Evolutionary conservation across 2,329 filamentous ascomycete species (phyloP), one percentile per base, ranked within the genome.

Genomic region (Penicillium brevicompactum): DNA sequence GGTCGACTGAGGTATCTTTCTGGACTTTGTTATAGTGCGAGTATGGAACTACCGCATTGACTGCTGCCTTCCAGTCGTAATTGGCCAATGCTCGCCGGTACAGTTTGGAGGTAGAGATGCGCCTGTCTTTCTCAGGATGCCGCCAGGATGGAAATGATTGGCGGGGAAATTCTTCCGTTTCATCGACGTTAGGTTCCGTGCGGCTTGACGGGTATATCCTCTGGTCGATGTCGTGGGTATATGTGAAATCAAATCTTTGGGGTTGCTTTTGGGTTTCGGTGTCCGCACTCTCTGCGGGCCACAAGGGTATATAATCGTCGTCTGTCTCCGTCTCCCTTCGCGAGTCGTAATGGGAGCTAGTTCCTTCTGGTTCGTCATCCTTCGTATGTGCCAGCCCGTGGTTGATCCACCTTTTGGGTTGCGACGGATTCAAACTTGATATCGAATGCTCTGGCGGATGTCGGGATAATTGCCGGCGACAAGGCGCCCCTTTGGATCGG

Each of bases 1-100:
- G 66, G 50, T 74, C 68, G 7, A 60, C 58, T 38, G 61, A 63
- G 3, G 56, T 62, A 22, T 58, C 62, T 46, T 61, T 58, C 24
- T 52, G 40, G 18, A 18, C 32, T 18, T 31, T 78, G 78, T 44
- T 80, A 24, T 45, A 51, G 32, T 73, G 18, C 74, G 69, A 43
- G 74, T 65, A 47, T 40, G 57, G 53, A 14, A 53, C 49, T 67
- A 70, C 21, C 76, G 81, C 45, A 74, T 79, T 57, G 74, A 65
- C 58, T 18, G 66, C 65, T 45, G 66, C 58, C 49, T 61, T 56
- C 67, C 67, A 70, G 10, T 66, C 55, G 22, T 65, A 49, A 18
- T 55, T 46, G 8, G 63, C 64, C 31, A 72, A 49, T 5, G 62
- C 55, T 31, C 51, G 57, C 38, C 55, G 51, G 42, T 69, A 71